Conservation (phyloP, 805 yeast genomes). For the Yueomyces sp. region DNA sequence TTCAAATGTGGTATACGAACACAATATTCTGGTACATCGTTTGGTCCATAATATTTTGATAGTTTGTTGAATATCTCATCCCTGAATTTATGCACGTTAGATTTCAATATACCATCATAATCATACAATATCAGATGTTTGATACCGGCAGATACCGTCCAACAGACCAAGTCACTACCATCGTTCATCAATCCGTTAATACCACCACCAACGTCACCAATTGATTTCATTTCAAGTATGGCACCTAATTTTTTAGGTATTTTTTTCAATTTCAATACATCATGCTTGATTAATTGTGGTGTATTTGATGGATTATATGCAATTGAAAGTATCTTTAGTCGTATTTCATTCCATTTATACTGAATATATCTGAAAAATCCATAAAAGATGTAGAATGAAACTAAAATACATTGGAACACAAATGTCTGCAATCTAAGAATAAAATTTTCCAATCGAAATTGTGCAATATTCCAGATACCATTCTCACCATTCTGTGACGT, state of each 20-base stretch:
- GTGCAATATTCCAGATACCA: not conserved
- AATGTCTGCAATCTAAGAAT: conserved; percentile 12
- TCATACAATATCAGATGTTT: conserved; percentile 65
- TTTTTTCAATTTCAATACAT: conserved; percentile 58
- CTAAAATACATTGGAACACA: conserved; percentile 35
- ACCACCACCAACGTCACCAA: conserved; percentile 83
- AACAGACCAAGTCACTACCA: conserved; percentile 63
- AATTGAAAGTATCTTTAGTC: conserved; percentile 44
- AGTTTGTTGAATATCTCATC: conserved; percentile 45
- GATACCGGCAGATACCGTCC: conserved; percentile 88
- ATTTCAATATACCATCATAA: conserved; percentile 53
- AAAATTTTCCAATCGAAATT: not conserved
- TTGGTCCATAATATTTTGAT: conserved; percentile 60
- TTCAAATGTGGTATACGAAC: conserved; percentile 60
- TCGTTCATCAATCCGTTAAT: conserved; percentile 67
- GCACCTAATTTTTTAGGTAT: conserved; percentile 68
- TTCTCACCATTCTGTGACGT: not conserved
- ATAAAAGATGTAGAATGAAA: conserved; percentile 40
- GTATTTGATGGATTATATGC: conserved; percentile 61
- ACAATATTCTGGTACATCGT: conserved; percentile 46
- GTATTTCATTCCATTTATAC: conserved; percentile 36
- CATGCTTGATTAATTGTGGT: conserved; percentile 78
- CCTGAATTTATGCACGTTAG: conserved; percentile 40
- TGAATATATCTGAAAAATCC: conserved; percentile 42
- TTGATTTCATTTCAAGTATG: conserved; percentile 58